phyloP scores from a whole-genome alignment of 192 early-diverging fungal genomes.

The Coemansia sp. region DNA sequence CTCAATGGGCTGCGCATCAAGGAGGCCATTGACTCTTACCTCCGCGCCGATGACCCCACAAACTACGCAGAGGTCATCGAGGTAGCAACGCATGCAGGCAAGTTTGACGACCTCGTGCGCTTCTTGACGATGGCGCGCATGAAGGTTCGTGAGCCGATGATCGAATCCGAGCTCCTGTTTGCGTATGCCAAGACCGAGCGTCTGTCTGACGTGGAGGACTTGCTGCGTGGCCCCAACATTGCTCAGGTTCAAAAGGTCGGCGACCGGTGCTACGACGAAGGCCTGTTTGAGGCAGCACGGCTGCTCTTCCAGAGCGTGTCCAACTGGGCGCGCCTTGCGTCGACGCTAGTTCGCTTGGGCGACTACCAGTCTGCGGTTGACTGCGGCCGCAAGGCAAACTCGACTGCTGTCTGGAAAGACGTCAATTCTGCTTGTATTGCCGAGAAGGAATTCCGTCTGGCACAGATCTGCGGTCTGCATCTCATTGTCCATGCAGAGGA shows the following conservation, averaged over 20 bases:
- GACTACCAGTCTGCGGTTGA: constrained; percentile 98
- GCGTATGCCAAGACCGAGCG: constrained; percentile 95
- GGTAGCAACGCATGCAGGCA: constrained; percentile 76
- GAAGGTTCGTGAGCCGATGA: constrained; percentile 89
- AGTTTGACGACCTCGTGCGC: constrained; percentile 93
- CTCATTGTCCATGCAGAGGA: constrained; percentile 98
- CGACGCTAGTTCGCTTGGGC: constrained; percentile 92
- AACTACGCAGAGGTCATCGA: constrained; percentile 90
- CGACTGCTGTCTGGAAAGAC: constrained; percentile 99
- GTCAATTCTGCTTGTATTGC: constrained; percentile 96
- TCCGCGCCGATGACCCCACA: constrained; percentile 88
- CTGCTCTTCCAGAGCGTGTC: constrained; percentile 94
- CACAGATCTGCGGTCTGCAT: constrained; percentile 97
- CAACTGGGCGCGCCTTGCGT: constrained; percentile 95
- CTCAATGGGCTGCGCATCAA: constrained; percentile 85
- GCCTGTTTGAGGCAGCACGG: constrained; percentile 91
- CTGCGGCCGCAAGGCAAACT: constrained; percentile 97
- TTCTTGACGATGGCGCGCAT: constrained; percentile 96
- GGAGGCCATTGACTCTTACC: constrained; percentile 97
- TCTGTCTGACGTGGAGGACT: constrained; percentile 89
- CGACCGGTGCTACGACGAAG: constrained; percentile 92
- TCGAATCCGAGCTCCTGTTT: constrained; percentile 95
- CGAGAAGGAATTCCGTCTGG: constrained; percentile 92
- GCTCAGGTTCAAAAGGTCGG: constrained; percentile 92
- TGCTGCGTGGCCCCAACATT: constrained; percentile 90